Conservation (phyloP, 1,139 yeast species). For the Pichia inconspicua region DNA sequence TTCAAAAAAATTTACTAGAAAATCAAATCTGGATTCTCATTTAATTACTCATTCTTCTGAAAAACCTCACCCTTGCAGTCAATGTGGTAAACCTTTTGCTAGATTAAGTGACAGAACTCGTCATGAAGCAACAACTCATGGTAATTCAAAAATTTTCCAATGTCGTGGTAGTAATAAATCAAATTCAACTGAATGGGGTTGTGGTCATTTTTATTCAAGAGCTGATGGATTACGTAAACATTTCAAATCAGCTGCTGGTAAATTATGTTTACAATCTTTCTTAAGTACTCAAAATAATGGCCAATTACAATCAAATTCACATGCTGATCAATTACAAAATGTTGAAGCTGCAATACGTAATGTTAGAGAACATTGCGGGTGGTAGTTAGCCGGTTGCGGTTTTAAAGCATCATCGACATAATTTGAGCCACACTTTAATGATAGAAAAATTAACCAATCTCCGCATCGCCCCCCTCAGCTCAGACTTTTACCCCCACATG, state of each 20-base stretch:
- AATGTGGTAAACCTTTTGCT: conserved; percentile 93
- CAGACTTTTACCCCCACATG: no score
- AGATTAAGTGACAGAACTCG: conserved; percentile 90
- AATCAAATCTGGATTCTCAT: conserved; percentile 88
- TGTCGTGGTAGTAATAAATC: conserved; percentile 6
- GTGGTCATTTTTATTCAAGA: conserved; percentile 12
- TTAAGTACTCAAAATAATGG: background rate
- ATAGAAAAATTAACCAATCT: no score
- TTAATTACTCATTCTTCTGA: conserved; percentile 89
- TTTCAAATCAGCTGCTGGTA: conserved; percentile 11
- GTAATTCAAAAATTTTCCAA: conserved; percentile 5
- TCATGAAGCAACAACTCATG: conserved; percentile 52
- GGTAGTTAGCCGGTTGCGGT: conserved; percentile 1
- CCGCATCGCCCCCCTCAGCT: no score
- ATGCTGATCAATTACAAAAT: background rate
- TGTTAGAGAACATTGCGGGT: conserved; percentile 11
- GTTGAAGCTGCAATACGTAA: conserved; percentile 11
- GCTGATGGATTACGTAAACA: conserved; percentile 14
- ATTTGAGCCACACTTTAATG: no score
- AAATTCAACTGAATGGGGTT: conserved; percentile 9
- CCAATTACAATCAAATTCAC: no score
- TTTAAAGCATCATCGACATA: no score
- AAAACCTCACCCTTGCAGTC: conserved; percentile 75
- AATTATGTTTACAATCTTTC: conserved; percentile 9
- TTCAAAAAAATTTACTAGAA: conserved; percentile 81